Percentiles rank a stretch among this genome's conserved stretches.
phyloP scores from a whole-genome alignment of 257 asterid species.

The Hygrophila difformis region DNA sequence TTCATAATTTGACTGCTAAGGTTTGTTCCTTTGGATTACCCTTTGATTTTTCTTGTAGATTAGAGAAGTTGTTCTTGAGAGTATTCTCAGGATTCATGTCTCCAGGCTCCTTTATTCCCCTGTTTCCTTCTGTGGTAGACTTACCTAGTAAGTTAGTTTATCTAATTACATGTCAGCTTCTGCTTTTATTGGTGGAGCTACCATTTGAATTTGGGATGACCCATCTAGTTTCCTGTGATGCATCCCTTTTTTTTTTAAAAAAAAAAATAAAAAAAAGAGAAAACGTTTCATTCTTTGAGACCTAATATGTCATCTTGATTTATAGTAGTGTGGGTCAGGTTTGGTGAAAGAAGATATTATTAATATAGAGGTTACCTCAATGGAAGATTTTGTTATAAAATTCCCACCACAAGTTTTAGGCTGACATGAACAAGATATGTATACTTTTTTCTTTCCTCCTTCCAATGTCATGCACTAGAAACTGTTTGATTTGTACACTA shows the following conservation, averaged over 20 bases:
- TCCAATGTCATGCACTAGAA: too few species aligned
- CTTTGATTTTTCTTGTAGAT: constrained; percentile 30
- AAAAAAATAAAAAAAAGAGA: too few species aligned
- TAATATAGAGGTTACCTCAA: too few species aligned
- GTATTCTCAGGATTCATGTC: constrained; percentile 61
- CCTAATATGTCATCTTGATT: too few species aligned
- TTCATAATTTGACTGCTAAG: neutral
- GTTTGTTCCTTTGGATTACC: constrained; percentile 5
- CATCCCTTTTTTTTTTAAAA: too few species aligned
- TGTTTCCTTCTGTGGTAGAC: constrained; percentile 70
- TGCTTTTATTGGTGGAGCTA: constrained; percentile 6
- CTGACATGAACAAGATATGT: too few species aligned
- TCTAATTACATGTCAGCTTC: constrained; percentile 6
- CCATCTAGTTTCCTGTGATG: neutral
- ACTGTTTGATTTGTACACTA: neutral
- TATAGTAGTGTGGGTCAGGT: too few species aligned
- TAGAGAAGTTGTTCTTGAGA: constrained; percentile 45
- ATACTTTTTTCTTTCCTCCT: too few species aligned
- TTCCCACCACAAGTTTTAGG: too few species aligned
- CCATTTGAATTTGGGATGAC: constrained; percentile 9
- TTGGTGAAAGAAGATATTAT: too few species aligned
- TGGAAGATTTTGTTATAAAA: too few species aligned
- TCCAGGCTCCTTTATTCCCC: constrained; percentile 77
- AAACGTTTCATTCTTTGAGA: too few species aligned
- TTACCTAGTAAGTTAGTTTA: constrained; percentile 63